These are phyloP conservation scores for Talaromyces sp. DNA, from an alignment of 2,329 filamentous ascomycete genomes.

Conservation along the genomic window DNA sequence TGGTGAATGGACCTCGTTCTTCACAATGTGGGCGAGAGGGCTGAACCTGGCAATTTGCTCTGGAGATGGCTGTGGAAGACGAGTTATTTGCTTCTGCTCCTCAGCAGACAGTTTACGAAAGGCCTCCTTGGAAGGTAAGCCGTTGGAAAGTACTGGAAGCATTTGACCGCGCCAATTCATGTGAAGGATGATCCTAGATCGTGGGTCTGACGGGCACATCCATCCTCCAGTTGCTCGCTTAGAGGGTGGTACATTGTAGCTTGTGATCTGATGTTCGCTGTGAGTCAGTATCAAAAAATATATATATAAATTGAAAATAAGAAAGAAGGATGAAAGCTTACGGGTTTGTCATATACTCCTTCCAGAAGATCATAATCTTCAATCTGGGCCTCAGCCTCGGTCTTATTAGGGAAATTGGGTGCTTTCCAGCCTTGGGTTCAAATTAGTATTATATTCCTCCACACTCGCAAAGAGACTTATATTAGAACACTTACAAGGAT, in stretches of 20 bases:
- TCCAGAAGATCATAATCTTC: conserved; percentile 1
- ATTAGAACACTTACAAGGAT: neutral
- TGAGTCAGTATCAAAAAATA: neutral
- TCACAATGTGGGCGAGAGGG: conserved; percentile 22
- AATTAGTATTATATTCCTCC: neutral
- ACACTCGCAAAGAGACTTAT: neutral
- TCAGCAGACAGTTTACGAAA: neutral
- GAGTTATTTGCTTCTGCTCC: neutral
- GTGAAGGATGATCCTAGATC: conserved; percentile 39
- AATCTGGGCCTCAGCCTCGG: neutral
- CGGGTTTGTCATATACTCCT: conserved; percentile 7
- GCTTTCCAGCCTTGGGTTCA: neutral
- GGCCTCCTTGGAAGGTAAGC: neutral
- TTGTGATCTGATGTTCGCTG: conserved; percentile 17
- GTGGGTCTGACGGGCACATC: conserved; percentile 30
- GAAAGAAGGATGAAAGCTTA: neutral
- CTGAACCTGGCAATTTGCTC: conserved; percentile 17
- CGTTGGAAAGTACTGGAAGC: conserved; percentile 21
- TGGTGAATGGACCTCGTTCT: conserved; percentile 19
- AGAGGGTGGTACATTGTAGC: conserved; percentile 21
- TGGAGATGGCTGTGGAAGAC: neutral
- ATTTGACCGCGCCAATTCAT: conserved; percentile 44
- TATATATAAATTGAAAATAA: no score
- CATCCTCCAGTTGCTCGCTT: conserved; percentile 19
- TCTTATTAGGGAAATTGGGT: neutral